Evolutionary conservation across 75 land plant species (phyloP).

Genomic region (Chamaecyparis obtusa): DNA sequence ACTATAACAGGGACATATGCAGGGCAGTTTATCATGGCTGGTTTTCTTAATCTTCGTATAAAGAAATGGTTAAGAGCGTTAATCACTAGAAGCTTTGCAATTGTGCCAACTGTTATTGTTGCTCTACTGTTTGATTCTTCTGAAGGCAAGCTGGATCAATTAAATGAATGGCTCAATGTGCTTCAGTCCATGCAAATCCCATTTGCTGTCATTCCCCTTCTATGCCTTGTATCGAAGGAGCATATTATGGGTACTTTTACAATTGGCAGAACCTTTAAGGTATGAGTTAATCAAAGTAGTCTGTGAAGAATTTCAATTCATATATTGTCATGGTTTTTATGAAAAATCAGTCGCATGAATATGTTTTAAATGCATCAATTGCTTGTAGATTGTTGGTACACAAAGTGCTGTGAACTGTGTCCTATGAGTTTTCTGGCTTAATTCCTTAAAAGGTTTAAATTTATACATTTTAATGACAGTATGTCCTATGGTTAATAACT

Average conservation of each 20-base stretch:
- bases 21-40: slow-evolving; percentile 94
- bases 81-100: slow-evolving; percentile 83
- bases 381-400: slow-evolving; percentile 1
- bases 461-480: background rate
- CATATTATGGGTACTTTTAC: slow-evolving; percentile 80
- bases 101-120: slow-evolving; percentile 86
- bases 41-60: slow-evolving; percentile 78
- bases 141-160: slow-evolving; percentile 60
- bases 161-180: slow-evolving; percentile 97
- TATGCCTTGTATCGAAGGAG: slow-evolving; percentile 78
- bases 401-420: background rate
- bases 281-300: slow-evolving; percentile 23
- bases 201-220: slow-evolving; percentile 91
- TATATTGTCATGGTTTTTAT: background rate
- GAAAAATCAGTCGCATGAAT: background rate
- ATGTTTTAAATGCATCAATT: background rate
- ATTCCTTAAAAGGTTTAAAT: background rate
- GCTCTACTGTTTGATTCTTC: slow-evolving; percentile 83
- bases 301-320: background rate
- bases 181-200: slow-evolving; percentile 95
- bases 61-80: slow-evolving; percentile 84
- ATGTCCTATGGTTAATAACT: background rate
- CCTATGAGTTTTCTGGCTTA: background rate
- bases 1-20: slow-evolving; percentile 99
- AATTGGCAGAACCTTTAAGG: slow-evolving; percentile 66